These are phyloP conservation scores for Fusarium devonianum DNA, from an alignment of 2,329 filamentous ascomycete species.

Conservation along the genomic window DNA sequence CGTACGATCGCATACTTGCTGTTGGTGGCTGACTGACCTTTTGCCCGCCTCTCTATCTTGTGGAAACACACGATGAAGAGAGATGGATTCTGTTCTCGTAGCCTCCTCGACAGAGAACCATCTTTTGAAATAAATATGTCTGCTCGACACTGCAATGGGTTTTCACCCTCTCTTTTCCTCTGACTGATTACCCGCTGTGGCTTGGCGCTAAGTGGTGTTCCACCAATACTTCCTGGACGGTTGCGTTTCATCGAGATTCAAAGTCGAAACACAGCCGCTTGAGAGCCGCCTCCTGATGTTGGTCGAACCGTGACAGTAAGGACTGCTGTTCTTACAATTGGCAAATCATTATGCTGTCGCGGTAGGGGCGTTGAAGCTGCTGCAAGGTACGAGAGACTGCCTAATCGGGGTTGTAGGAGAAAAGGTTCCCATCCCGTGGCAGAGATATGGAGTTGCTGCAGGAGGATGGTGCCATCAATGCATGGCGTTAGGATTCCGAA, in stretches of 20 bases:
- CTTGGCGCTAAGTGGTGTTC: background rate
- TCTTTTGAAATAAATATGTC: too few relatives aligned
- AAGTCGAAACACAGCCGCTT: too few relatives aligned
- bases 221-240: background rate
- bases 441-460: background rate
- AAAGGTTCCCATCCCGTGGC: too few relatives aligned
- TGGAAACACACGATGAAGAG: too few relatives aligned
- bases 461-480: background rate
- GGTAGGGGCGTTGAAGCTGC: background rate
- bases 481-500: too few relatives aligned
- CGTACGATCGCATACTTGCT: too few relatives aligned
- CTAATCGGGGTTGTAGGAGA: background rate
- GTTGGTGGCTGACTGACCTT: too few relatives aligned
- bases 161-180: background rate
- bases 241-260: background rate
- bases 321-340: too few relatives aligned
- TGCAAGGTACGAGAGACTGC: conserved; percentile 15
- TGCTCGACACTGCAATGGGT: background rate
- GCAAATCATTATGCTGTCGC: background rate
- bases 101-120: too few relatives aligned
- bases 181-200: background rate
- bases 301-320: background rate
- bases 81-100: too few relatives aligned
- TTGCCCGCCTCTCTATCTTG: too few relatives aligned
- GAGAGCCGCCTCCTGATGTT: too few relatives aligned